Conservation (phyloP, 352 stramenopile species). For the Halophytophthora batemanensis region DNA sequence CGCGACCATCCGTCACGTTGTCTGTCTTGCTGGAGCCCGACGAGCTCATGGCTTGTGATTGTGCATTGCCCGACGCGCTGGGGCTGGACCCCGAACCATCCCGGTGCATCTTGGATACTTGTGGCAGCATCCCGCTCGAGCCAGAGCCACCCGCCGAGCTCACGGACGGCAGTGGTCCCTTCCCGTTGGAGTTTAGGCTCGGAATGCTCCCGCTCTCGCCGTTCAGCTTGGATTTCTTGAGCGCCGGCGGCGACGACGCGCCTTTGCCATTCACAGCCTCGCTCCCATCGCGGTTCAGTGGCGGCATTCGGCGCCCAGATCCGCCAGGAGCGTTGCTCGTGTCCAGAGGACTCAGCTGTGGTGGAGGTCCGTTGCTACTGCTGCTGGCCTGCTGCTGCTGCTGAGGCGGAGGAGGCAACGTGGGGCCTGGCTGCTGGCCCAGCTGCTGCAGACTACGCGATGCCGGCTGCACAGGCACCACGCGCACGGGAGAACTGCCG, state of each 20-base stretch:
- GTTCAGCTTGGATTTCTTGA: conserved; percentile 80
- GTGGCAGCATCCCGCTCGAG: conserved; percentile 30
- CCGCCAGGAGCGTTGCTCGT: conserved; percentile 44
- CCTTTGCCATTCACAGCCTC: conserved; percentile 64
- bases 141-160: conserved; percentile 22
- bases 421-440: conserved; percentile 44
- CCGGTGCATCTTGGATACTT: conserved; percentile 61
- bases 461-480: conserved; percentile 64
- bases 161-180: conserved; percentile 48
- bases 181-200: conserved; percentile 66
- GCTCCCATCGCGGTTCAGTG: conserved; percentile 67
- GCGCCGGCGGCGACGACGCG: conserved; percentile 51
- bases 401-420: conserved; percentile 36
- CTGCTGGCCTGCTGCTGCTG: no score
- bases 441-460: conserved; percentile 70
- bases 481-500: conserved; percentile 50
- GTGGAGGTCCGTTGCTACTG: conserved; percentile 23
- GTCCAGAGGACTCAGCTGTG: conserved; percentile 63
- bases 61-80: conserved; percentile 15
- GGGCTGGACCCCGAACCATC: conserved; percentile 65
- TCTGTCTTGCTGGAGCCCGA: conserved; percentile 39
- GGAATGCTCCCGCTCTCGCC: conserved; percentile 51
- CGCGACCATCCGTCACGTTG: conserved; percentile 12
- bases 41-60: conserved; percentile 13
- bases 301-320: conserved; percentile 62